phyloP scores from a whole-genome alignment of 495 filamentous ascomycete genomes.

The Talaromyces thailandensis region DNA sequence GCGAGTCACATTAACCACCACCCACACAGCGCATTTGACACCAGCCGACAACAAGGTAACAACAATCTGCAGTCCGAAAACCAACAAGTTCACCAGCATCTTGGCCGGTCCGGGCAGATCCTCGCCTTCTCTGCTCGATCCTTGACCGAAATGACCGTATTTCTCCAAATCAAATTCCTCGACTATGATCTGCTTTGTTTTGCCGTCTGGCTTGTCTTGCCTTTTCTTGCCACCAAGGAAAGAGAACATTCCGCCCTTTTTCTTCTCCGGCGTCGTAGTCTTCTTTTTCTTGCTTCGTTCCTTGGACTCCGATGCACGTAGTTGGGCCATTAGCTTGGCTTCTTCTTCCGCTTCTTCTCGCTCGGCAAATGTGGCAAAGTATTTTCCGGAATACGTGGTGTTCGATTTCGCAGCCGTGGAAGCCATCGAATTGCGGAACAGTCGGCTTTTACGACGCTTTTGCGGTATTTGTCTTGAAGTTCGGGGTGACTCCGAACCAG shows the following conservation, averaged over 20 bases:
- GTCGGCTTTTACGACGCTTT: background rate
- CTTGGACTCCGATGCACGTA: slow-evolving; percentile 7
- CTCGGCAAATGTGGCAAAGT: slow-evolving; percentile 33
- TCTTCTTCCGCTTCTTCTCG: slow-evolving; percentile 30
- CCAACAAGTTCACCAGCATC: slow-evolving; percentile 24
- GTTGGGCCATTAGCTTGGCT: slow-evolving; percentile 22
- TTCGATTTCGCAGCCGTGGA: background rate
- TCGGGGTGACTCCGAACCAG: background rate
- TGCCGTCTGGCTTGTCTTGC: slow-evolving; percentile 6
- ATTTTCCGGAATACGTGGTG: slow-evolving; percentile 17
- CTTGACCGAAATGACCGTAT: slow-evolving; percentile 27
- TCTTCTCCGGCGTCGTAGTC: slow-evolving; percentile 9
- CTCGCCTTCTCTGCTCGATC: slow-evolving; percentile 27
- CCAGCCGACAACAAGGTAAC: slow-evolving; percentile 24
- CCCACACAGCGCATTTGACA: slow-evolving; percentile 32
- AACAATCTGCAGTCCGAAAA: slow-evolving; percentile 29
- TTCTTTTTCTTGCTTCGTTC: slow-evolving; percentile 9
- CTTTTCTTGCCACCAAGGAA: slow-evolving; percentile 5
- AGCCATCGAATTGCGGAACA: background rate
- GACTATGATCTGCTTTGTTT: slow-evolving; percentile 18
- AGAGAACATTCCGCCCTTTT: background rate
- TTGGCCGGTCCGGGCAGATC: slow-evolving; percentile 30
- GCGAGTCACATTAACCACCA: slow-evolving; percentile 26
- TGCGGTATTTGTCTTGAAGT: background rate
- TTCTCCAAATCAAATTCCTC: slow-evolving; percentile 40